Percentiles rank a stretch among this genome's conserved stretches.
Evolutionary conservation across 805 yeast genomes (phyloP).

Genomic region (Wickerhamiella alocasiicola): DNA sequence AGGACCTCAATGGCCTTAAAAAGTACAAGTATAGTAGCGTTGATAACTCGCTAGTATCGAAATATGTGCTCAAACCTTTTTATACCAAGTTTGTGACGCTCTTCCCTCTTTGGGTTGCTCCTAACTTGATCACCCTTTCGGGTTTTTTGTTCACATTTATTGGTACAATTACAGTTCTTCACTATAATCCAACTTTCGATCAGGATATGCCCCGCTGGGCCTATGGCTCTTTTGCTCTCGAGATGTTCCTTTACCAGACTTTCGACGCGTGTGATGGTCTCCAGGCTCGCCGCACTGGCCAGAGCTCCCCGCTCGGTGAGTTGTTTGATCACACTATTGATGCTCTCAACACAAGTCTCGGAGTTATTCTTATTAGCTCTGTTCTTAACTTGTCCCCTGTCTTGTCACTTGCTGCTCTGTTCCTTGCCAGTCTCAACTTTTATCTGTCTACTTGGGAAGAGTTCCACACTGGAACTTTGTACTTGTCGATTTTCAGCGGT

Average conservation of each 20-base stretch:
- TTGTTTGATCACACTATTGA: conserved; percentile 82
- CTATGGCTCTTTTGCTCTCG: conserved; percentile 63
- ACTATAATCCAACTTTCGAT: conserved; percentile 57
- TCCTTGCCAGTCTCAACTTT: conserved; percentile 41
- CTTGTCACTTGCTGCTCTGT: conserved; percentile 20
- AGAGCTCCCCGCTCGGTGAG: conserved; percentile 88
- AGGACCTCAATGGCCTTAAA: conserved; percentile 22
- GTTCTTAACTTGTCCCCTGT: conserved; percentile 72
- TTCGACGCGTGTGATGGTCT: conserved; percentile 94
- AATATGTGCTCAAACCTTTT: conserved; percentile 65
- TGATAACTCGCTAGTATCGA: conserved; percentile 69
- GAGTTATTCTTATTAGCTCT: conserved; percentile 59
- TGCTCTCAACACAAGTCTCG: conserved; percentile 67
- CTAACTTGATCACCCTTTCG: conserved; percentile 68
- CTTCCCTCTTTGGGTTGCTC: conserved; percentile 77
- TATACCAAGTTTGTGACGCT: conserved; percentile 61
- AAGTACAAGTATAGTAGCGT: conserved; percentile 36
- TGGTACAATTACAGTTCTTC: conserved; percentile 53
- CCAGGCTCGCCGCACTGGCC: conserved; percentile 93
- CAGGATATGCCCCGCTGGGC: conserved; percentile 61
- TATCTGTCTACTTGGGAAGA: conserved; percentile 94
- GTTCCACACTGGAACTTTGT: conserved; percentile 75
- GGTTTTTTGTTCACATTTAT: conserved; percentile 63
- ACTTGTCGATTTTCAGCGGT: conserved; percentile 69
- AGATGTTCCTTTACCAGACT: conserved; percentile 82